Evolutionary conservation across 2,329 filamentous ascomycete genomes (phyloP).

Genomic region (Trichophyton verrucosum): DNA sequence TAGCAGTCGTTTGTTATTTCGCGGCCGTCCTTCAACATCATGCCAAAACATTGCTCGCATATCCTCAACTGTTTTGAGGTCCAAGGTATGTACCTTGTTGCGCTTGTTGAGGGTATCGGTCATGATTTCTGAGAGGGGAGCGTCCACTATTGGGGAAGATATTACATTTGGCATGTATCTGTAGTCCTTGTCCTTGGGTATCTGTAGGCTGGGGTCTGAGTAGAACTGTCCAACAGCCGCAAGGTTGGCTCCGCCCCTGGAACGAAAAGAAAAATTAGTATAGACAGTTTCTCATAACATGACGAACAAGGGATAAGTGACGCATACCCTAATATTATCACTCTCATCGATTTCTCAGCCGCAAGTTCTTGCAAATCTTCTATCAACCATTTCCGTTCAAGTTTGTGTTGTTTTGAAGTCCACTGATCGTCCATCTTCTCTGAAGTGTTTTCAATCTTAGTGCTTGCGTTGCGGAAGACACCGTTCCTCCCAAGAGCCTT

Average conservation of each 20-base stretch:
- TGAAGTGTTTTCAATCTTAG: conserved; percentile 81
- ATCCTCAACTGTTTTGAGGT: conserved; percentile 70
- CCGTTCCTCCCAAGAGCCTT: conserved; percentile 79
- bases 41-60: conserved; percentile 90
- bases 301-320: not conserved
- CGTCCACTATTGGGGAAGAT: conserved; percentile 87
- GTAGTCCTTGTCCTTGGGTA: conserved; percentile 82
- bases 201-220: conserved; percentile 68
- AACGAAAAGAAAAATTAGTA: conserved; percentile 5
- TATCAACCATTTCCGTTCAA: conserved; percentile 73
- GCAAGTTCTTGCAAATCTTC: conserved; percentile 89
- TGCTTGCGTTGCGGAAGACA: conserved; percentile 64
- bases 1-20: conserved; percentile 82
- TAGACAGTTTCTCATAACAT: not conserved
- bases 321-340: conserved; percentile 69
- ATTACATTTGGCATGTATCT: conserved; percentile 95
- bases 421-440: conserved; percentile 94
- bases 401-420: conserved; percentile 91
- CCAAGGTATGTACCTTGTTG: conserved; percentile 60
- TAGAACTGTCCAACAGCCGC: conserved; percentile 91
- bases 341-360: conserved; percentile 77
- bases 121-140: conserved; percentile 74
- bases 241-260: conserved; percentile 81
- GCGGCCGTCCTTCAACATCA: conserved; percentile 75
- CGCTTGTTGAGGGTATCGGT: conserved; percentile 87